Evolutionary conservation across 768 basidiomycete species (phyloP).

Genomic region (Psilocybe cyanescens): DNA sequence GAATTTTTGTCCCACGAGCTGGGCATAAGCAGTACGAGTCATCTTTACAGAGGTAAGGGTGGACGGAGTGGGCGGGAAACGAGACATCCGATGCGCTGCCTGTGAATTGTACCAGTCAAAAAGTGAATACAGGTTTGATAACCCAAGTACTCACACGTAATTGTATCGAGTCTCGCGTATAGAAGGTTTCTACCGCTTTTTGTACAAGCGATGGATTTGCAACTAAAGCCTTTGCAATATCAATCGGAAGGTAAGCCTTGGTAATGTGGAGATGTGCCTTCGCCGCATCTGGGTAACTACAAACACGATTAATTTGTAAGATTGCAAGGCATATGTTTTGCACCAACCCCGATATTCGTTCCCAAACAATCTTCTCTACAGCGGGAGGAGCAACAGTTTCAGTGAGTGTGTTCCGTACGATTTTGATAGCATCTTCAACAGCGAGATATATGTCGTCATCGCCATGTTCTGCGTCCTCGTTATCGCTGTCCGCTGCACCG

Average conservation of each 20-base stretch:
- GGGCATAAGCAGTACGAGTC: constrained; percentile 94
- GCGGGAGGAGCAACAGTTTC: constrained; percentile 62
- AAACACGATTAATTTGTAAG: neutral
- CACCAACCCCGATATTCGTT: constrained; percentile 64
- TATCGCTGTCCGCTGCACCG: constrained; percentile 47
- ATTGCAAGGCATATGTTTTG: neutral
- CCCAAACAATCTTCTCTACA: constrained; percentile 72
- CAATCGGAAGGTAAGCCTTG: constrained; percentile 77
- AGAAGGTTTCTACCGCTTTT: constrained; percentile 89
- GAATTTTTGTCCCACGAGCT: constrained; percentile 89
- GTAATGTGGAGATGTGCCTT: constrained; percentile 75
- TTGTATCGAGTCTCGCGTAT: constrained; percentile 91
- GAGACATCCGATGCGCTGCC: constrained; percentile 88
- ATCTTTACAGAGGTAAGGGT: constrained; percentile 68
- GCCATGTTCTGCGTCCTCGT: constrained; percentile 47
- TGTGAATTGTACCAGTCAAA: constrained; percentile 31
- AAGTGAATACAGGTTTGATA: neutral
- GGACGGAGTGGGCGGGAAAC: constrained; percentile 78
- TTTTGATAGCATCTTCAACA: constrained; percentile 61
- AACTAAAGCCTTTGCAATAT: constrained; percentile 75
- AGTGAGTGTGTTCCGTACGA: constrained; percentile 56
- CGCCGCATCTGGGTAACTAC: constrained; percentile 73
- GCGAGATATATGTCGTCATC: constrained; percentile 57
- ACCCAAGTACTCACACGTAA: constrained; percentile 63
- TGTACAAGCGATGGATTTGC: constrained; percentile 74